Conservation (phyloP, 2,329 filamentous ascomycete genomes). For the Berkeleyomyces rouxiae region DNA sequence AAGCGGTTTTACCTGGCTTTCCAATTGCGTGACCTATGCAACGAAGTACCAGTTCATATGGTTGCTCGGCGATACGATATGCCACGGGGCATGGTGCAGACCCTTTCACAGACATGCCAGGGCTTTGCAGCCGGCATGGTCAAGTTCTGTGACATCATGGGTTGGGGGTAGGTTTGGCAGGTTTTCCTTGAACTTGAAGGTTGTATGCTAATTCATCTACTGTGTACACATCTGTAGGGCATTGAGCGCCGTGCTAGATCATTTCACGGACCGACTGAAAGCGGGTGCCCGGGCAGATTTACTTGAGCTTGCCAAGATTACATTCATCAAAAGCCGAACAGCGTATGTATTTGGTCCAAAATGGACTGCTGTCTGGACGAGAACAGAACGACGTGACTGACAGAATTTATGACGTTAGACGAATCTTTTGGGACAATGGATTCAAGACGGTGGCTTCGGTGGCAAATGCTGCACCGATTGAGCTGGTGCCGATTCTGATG, state of each 20-base stretch:
- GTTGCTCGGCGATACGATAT: slow-evolving; percentile 56
- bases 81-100: slow-evolving; percentile 55
- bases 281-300: slow-evolving; percentile 57
- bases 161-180: slow-evolving; percentile 38
- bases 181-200: not conserved
- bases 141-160: slow-evolving; percentile 64
- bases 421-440: slow-evolving; percentile 61
- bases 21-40: slow-evolving; percentile 63
- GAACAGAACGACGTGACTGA: not conserved
- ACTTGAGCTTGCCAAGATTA: slow-evolving; percentile 52
- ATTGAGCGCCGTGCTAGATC: slow-evolving; percentile 54
- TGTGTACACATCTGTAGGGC: slow-evolving; percentile 28
- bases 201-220: not conserved
- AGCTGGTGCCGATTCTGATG: slow-evolving; percentile 54
- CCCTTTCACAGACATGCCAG: slow-evolving; percentile 55
- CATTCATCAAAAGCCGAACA: slow-evolving; percentile 62
- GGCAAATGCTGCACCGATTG: slow-evolving; percentile 50
- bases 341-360: slow-evolving; percentile 28
- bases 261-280: slow-evolving; percentile 57
- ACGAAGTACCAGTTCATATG: slow-evolving; percentile 53
- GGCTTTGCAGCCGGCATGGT: slow-evolving; percentile 67
- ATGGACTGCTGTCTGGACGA: not conserved
- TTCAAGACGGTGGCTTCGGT: slow-evolving; percentile 51
- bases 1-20: slow-evolving; percentile 58
- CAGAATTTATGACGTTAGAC: slow-evolving; percentile 17